phyloP scores from a whole-genome alignment of 2,329 filamentous ascomycete genomes.

The Cladobotryum mycophilum region DNA sequence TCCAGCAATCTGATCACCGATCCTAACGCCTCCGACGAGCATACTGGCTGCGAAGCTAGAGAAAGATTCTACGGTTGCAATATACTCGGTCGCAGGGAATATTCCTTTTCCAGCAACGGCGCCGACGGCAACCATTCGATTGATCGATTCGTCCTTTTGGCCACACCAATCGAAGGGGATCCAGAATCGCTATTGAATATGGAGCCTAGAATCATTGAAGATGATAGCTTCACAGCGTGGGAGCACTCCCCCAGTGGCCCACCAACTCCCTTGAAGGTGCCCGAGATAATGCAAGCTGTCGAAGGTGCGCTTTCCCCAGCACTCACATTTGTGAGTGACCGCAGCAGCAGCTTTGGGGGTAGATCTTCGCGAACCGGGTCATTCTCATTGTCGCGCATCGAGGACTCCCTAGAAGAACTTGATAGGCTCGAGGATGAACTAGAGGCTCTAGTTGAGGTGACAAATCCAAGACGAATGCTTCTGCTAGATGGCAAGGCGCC shows the following conservation, averaged over 20 bases:
- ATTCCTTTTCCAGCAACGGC: conserved; percentile 16
- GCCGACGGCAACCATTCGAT: conserved; percentile 16
- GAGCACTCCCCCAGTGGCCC: conserved; percentile 20
- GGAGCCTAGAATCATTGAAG: conserved; percentile 10
- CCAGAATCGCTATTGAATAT: conserved; percentile 14
- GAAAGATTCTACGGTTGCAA: conserved; percentile 46
- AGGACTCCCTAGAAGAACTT: conserved; percentile 58
- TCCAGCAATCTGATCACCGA: conserved; percentile 19
- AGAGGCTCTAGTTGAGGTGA: conserved; percentile 43
- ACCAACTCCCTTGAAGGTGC: conserved; percentile 22
- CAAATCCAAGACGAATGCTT: conserved; percentile 27
- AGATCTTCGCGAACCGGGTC: conserved; percentile 26
- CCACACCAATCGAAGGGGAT: conserved; percentile 34
- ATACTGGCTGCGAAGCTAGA: conserved; percentile 12
- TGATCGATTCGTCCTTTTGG: conserved; percentile 42
- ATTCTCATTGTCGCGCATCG: conserved; percentile 44
- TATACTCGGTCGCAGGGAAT: conserved; percentile 35
- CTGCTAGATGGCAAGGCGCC: conserved; percentile 21
- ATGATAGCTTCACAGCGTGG: conserved; percentile 19
- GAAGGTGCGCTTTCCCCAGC: conserved; percentile 29
- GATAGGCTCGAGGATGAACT: conserved; percentile 57
- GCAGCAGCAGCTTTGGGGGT: conserved; percentile 29
- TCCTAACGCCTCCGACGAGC: conserved; percentile 4
- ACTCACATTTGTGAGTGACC: conserved; percentile 24
- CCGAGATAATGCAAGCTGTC: conserved; percentile 23